Base-by-base conservation (phyloP, 352 stramenopile genomes). In the Phytopythium sindhum region DNA sequence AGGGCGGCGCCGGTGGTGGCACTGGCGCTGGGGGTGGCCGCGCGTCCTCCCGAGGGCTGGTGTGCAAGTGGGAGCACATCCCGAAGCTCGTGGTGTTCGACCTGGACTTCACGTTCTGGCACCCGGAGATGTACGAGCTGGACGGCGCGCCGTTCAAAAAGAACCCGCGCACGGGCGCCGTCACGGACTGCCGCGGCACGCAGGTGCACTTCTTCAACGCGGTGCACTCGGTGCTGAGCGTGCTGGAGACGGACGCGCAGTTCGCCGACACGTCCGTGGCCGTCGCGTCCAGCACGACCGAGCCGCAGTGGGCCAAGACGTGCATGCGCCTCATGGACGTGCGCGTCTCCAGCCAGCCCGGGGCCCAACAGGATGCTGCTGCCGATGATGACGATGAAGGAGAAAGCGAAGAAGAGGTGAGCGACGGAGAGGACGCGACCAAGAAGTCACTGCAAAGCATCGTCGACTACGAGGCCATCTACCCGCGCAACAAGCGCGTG, bases 81-180 rank as follows among this genome's bases (percentile, higher is more conserved):
- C 83, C 83, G 19, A 69, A 66, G n/a, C 78, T 91, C 47, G 80
- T 90, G 47, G 78, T 91, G 15, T 91, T 91, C 52, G 83, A 91
- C 47, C 63, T 91, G 44, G 83, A 91, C 72, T 89, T 89, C 61
- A 92, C 83, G 52, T 64, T 92, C 26, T 92, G 88, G 85, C 80
- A 81, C 54, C 88, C 86, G 1, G 88, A 94, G 68, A 91, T 96
- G 84, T 94, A 94, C 68, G 82, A 95, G 68, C 78, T 96, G 29
- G 73, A 81, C 65, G 88, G 88, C 64, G 70, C 82, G 61, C 88
- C 88, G 55, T 96, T 94, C 80, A 74, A 72, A 57, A 89, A 89
- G 65, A 72, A 86, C 65, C 19, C 72, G 21, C 75, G 54, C 23
- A 81, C 78, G 4, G 86, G 88, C 23, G 80, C 69, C 47, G 84